Evolutionary conservation across 345 rosid species (phyloP).

Genomic region (Populus simonii): DNA sequence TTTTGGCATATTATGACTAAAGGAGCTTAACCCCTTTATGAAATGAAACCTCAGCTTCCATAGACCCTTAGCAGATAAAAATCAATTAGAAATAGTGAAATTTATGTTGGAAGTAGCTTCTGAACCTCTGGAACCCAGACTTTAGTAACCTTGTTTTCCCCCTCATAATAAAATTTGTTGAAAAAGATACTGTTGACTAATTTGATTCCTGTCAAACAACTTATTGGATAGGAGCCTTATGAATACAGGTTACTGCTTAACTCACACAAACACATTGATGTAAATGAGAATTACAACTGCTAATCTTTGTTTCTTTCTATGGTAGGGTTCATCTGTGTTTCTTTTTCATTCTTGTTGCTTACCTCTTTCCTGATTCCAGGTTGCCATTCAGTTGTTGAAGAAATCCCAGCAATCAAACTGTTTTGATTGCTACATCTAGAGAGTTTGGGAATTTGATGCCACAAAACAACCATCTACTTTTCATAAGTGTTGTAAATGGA

Average conservation of each 20-base stretch:
- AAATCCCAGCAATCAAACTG: not conserved
- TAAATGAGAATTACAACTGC: not conserved
- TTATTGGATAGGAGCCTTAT: not conserved
- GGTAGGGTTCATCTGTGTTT: not conserved
- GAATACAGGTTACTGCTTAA: not conserved
- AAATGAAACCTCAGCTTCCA: not conserved
- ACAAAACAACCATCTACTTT: constrained; percentile 8
- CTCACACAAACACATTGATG: not conserved
- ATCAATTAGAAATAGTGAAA: not conserved
- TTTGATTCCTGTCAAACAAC: not conserved
- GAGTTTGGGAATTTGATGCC: constrained; percentile 20
- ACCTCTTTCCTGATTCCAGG: constrained; percentile 19
- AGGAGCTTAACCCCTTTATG: not conserved
- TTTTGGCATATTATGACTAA: not conserved
- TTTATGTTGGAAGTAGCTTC: not conserved
- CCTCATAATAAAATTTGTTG: not conserved
- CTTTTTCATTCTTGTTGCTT: not conserved
- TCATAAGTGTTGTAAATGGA: constrained; percentile 45
- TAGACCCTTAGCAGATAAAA: not conserved
- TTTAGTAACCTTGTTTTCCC: not conserved
- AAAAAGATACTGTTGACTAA: not conserved
- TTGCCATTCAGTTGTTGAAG: constrained; percentile 14
- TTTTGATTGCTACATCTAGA: constrained; percentile 13
- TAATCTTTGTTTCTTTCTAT: not conserved
- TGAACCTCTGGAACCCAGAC: not conserved